Conservation (phyloP, 805 yeast genomes). For the Hagleromyces aurorensis region DNA sequence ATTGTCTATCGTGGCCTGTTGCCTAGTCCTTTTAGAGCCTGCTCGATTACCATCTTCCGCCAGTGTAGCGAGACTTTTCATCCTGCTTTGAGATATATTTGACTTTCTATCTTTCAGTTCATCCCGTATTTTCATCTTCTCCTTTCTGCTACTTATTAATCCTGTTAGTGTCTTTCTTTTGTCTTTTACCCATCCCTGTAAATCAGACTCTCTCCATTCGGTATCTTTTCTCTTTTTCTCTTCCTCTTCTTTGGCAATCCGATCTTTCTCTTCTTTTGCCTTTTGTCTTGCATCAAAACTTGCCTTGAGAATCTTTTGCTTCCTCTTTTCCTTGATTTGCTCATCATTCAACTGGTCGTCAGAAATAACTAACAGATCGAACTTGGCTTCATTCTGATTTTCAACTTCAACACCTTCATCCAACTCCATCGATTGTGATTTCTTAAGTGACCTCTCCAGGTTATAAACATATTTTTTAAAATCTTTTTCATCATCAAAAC, state of each 20-base stretch:
- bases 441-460: constrained; percentile 61
- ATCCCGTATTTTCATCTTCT: constrained; percentile 58
- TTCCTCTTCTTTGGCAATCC: constrained; percentile 50
- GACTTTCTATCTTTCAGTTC: constrained; percentile 86
- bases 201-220: constrained; percentile 69
- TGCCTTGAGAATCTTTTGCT: constrained; percentile 75
- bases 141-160: constrained; percentile 56
- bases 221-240: constrained; percentile 59
- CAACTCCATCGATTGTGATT: constrained; percentile 55
- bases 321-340: constrained; percentile 77
- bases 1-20: constrained; percentile 66
- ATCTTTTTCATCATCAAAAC: constrained; percentile 68
- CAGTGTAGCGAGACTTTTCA: constrained; percentile 82
- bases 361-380: constrained; percentile 72
- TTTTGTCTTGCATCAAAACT: constrained; percentile 83
- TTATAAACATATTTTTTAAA: constrained; percentile 56
- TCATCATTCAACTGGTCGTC: constrained; percentile 78
- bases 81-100: constrained; percentile 82
- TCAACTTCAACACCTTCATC: constrained; percentile 50
- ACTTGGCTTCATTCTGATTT: constrained; percentile 40
- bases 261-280: constrained; percentile 69
- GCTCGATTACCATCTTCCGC: constrained; percentile 57
- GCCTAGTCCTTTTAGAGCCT: constrained; percentile 41
- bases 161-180: constrained; percentile 54
- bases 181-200: constrained; percentile 70